Evolutionary conservation across 768 basidiomycete genomes (phyloP).

Genomic region (Hygrophorus russula): DNA sequence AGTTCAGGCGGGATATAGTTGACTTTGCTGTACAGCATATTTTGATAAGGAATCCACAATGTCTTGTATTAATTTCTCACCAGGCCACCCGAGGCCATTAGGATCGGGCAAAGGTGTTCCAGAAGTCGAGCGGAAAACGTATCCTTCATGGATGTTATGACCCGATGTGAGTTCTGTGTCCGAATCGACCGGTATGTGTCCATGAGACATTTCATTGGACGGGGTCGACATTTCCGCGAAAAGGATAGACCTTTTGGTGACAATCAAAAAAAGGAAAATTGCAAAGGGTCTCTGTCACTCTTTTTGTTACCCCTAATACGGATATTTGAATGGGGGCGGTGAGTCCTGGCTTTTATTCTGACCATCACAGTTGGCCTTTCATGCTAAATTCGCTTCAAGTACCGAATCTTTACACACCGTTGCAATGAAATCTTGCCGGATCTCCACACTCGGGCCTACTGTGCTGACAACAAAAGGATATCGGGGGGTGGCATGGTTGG

Average conservation of each 20-base stretch:
- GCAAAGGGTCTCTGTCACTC: not conserved
- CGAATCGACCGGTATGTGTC: not conserved
- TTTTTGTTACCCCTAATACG: constrained; percentile 1
- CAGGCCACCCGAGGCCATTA: constrained; percentile 91
- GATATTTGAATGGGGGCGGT: not conserved
- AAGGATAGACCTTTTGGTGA: no score
- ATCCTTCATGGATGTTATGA: constrained; percentile 51
- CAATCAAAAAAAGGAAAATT: constrained; percentile 6
- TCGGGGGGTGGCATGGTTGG: not conserved
- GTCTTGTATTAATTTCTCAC: constrained; percentile 25
- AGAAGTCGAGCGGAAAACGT: constrained; percentile 69
- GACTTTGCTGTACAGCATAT: constrained; percentile 60
- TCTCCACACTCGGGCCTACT: not conserved
- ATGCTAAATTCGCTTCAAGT: constrained; percentile 1
- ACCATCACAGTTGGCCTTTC: not conserved
- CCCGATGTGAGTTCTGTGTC: not conserved
- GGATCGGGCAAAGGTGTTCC: constrained; percentile 30
- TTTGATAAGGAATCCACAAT: constrained; percentile 2
- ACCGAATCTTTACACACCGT: not conserved
- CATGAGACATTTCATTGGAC: not conserved
- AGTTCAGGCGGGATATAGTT: constrained; percentile 74
- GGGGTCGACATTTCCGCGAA: not conserved
- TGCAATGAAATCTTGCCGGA: not conserved
- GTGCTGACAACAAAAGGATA: not conserved
- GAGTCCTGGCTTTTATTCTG: not conserved